These are phyloP conservation scores for Microdochium trichocladiopsis DNA, from an alignment of 2,329 filamentous ascomycete genomes.

Conservation along the genomic window DNA sequence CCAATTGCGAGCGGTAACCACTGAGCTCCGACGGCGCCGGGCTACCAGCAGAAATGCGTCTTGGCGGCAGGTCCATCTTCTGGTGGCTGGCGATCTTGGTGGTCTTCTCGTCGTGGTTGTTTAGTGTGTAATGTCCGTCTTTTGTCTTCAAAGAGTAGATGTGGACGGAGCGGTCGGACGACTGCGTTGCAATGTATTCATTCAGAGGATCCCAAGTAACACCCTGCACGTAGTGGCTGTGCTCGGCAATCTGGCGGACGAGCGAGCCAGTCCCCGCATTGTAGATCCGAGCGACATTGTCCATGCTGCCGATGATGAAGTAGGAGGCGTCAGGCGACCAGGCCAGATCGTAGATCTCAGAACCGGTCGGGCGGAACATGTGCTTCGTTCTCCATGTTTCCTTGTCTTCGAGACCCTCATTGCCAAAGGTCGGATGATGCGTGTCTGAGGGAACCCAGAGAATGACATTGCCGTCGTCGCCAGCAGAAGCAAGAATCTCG, in stretches of 20 bases:
- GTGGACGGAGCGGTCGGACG: slow-evolving; percentile 94
- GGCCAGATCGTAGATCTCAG: slow-evolving; percentile 95
- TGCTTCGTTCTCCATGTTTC: slow-evolving; percentile 96
- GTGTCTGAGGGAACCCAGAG: slow-evolving; percentile 88
- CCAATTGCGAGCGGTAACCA: slow-evolving; percentile 53
- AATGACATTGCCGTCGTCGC: slow-evolving; percentile 95
- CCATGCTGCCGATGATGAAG: slow-evolving; percentile 99
- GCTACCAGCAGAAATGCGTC: slow-evolving; percentile 84
- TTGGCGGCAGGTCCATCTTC: slow-evolving; percentile 84
- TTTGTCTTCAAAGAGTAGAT: slow-evolving; percentile 96
- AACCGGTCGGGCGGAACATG: slow-evolving; percentile 92
- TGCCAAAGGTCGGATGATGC: slow-evolving; percentile 64
- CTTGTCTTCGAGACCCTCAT: slow-evolving; percentile 84
- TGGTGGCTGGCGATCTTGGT: slow-evolving; percentile 73
- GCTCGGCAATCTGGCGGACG: slow-evolving; percentile 90
- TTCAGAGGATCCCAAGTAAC: slow-evolving; percentile 98
- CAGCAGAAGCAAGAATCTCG: slow-evolving; percentile 87
- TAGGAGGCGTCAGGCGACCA: slow-evolving; percentile 97
- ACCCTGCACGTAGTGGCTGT: slow-evolving; percentile 97
- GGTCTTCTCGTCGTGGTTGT: slow-evolving; percentile 54
- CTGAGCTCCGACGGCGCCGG: slow-evolving; percentile 82
- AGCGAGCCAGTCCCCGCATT: slow-evolving; percentile 76
- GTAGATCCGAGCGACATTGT: slow-evolving; percentile 96
- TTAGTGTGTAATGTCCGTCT: slow-evolving; percentile 85
- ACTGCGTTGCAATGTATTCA: slow-evolving; percentile 97